A percentile compares a stretch with the other conserved stretches of the same genome.
Conservation (phyloP, 169 alveolate genomes). For the Amoebophrya sp. region DNA sequence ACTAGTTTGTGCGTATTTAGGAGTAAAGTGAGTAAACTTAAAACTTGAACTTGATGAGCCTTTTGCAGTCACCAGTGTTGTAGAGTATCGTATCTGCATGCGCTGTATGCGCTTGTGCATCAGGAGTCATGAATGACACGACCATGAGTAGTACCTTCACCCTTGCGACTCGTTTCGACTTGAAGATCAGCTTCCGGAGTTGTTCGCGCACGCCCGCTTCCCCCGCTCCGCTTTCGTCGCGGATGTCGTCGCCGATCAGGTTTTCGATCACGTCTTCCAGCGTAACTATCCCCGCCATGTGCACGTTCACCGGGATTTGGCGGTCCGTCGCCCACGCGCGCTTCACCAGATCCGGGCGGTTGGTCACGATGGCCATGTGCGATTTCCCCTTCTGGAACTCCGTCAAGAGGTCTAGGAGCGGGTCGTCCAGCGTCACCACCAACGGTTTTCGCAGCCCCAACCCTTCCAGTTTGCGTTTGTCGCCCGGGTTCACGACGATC, state of each 20-base stretch:
- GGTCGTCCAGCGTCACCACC: background rate
- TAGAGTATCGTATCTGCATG: too few relatives aligned
- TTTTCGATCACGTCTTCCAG: constrained; percentile 16
- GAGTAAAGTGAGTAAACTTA: too few relatives aligned
- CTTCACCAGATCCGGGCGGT: background rate
- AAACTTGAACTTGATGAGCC: too few relatives aligned
- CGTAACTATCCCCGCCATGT: constrained; percentile 17
- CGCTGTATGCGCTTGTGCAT: too few relatives aligned
- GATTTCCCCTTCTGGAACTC: constrained; percentile 11
- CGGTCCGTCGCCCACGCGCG: background rate
- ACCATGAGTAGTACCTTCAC: background rate
- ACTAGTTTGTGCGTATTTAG: too few relatives aligned
- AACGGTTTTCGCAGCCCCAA: background rate
- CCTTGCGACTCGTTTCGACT: background rate
- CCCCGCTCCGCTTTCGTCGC: background rate
- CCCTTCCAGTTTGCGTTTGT: background rate
- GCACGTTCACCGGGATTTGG: constrained; percentile 10
- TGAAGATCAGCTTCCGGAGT: background rate
- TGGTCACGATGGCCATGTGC: background rate
- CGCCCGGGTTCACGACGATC: constrained; percentile 11
- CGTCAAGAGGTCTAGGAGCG: background rate
- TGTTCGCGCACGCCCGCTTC: background rate
- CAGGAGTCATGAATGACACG: too few relatives aligned
- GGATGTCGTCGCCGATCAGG: constrained; percentile 3
- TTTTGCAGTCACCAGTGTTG: too few relatives aligned